A percentile compares a stretch with the other conserved stretches of the same genome.
phyloP scores from a whole-genome alignment of 2,329 filamentous ascomycete genomes.

The Aspergillus fructus region DNA sequence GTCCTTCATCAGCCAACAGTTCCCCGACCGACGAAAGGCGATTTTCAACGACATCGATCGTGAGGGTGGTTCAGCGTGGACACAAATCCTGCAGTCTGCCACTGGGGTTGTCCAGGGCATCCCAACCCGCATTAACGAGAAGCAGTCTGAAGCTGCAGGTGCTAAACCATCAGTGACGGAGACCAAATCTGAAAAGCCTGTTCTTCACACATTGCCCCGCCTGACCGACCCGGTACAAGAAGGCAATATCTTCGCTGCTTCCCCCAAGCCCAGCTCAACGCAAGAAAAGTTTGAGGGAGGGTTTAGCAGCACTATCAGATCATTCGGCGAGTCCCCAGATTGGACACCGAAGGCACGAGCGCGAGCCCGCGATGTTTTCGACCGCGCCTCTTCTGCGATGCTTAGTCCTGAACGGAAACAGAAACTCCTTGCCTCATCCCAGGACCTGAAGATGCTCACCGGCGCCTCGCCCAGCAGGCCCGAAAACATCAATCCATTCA shows the following conservation, averaged over 20 bases:
- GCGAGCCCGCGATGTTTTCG: conserved; percentile 38
- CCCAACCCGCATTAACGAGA: conserved; percentile 64
- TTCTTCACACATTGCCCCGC: conserved; percentile 49
- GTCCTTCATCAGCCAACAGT: conserved; percentile 72
- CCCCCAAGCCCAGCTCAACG: conserved; percentile 36
- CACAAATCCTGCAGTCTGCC: conserved; percentile 70
- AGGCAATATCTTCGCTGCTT: conserved; percentile 48
- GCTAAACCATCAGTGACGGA: conserved; percentile 41
- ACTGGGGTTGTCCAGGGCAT: conserved; percentile 68
- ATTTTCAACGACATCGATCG: conserved; percentile 89
- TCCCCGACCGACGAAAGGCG: conserved; percentile 70
- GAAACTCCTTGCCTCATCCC: conserved; percentile 35
- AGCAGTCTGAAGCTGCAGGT: conserved; percentile 48
- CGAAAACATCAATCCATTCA: conserved; percentile 50
- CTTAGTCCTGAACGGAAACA: conserved; percentile 42
- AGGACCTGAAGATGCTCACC: conserved; percentile 40
- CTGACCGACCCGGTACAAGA: conserved; percentile 50
- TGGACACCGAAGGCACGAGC: conserved; percentile 44
- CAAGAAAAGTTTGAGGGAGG: conserved; percentile 39
- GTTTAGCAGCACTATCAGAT: conserved; percentile 47
- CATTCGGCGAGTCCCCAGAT: conserved; percentile 44
- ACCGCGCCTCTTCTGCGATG: conserved; percentile 39
- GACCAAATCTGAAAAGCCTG: conserved; percentile 34
- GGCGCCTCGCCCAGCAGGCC: conserved; percentile 43
- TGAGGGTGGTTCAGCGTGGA: conserved; percentile 75